These are phyloP conservation scores for Biscutella auriculata DNA, from an alignment of 441 rosid species.

Conservation along the genomic window DNA sequence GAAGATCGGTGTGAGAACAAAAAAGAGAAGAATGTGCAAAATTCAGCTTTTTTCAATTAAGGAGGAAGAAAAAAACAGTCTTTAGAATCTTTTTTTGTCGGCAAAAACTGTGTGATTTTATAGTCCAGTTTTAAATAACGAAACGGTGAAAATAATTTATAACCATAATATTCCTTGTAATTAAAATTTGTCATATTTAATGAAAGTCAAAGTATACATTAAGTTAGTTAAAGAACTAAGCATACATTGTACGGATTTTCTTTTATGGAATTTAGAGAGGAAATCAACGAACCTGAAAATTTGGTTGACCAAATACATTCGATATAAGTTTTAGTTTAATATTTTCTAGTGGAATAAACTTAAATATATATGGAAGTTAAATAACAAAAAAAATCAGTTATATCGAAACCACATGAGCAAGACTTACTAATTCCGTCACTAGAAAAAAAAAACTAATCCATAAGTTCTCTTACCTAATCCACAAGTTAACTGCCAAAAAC, in stretches of 20 bases:
- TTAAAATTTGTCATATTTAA: not conserved
- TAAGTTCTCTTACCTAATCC: no score
- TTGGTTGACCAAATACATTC: constrained; percentile 24
- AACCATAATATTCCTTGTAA: not conserved
- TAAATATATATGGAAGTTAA: not conserved
- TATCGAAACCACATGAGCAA: constrained; percentile 13
- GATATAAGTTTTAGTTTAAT: not conserved
- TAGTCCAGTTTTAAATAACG: not conserved
- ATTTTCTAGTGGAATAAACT: not conserved
- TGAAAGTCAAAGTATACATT: not conserved
- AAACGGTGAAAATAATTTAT: not conserved
- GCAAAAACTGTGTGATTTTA: constrained; percentile 11
- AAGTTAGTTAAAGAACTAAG: not conserved
- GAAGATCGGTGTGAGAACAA: constrained; percentile 1
- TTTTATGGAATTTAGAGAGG: not conserved
- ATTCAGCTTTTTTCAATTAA: constrained; percentile 2
- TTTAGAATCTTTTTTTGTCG: constrained; percentile 18
- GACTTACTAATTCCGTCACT: not conserved
- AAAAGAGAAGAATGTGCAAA: constrained; percentile 4
- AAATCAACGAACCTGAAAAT: not conserved
- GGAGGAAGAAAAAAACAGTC: not conserved
- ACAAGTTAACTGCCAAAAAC: constrained; percentile 5
- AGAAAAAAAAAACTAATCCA: no score
- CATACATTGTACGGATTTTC: not conserved
- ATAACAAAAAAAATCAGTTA: not conserved